Conservation (phyloP, 2,329 filamentous ascomycete genomes). For the Epichloe gansuensis region DNA sequence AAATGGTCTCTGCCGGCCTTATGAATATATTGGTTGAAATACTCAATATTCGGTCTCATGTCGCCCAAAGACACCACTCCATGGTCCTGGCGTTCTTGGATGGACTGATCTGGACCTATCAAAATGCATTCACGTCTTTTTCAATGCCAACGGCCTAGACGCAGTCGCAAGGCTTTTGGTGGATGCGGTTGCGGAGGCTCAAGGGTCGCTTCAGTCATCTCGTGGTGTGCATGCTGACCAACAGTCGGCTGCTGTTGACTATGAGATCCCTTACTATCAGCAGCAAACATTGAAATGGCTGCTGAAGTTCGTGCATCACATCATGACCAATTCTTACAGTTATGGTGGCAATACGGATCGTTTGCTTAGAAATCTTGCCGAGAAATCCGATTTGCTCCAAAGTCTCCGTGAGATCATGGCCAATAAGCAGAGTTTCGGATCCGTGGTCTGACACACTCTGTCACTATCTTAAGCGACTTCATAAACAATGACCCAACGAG, state of each 20-base stretch:
- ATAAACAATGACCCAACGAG: conserved; percentile 98
- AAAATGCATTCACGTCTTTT: conserved; percentile 77
- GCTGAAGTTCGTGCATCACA: conserved; percentile 91
- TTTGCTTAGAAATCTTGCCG: conserved; percentile 81
- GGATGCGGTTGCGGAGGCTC: conserved; percentile 61
- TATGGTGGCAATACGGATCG: conserved; percentile 76
- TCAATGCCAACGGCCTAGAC: conserved; percentile 72
- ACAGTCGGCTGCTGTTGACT: conserved; percentile 80
- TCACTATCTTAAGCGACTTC: conserved; percentile 86
- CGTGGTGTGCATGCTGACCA: conserved; percentile 55
- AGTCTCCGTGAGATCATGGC: conserved; percentile 73
- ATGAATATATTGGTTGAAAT: conserved; percentile 86
- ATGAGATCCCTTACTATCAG: conserved; percentile 82
- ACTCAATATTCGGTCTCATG: conserved; percentile 66
- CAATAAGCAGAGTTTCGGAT: conserved; percentile 70
- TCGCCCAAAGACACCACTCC: conserved; percentile 73
- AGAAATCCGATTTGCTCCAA: conserved; percentile 72
- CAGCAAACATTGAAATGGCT: conserved; percentile 90
- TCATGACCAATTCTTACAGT: conserved; percentile 67
- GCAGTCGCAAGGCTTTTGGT: conserved; percentile 81
- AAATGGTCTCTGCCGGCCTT: conserved; percentile 79
- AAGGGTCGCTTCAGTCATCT: conserved; percentile 52
- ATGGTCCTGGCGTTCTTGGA: conserved; percentile 82
- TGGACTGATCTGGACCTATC: conserved; percentile 72
- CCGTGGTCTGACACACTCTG: conserved; percentile 88